These are phyloP conservation scores for Colletotrichum liriopes DNA, from an alignment of 2,329 filamentous ascomycete genomes.

Conservation along the genomic window DNA sequence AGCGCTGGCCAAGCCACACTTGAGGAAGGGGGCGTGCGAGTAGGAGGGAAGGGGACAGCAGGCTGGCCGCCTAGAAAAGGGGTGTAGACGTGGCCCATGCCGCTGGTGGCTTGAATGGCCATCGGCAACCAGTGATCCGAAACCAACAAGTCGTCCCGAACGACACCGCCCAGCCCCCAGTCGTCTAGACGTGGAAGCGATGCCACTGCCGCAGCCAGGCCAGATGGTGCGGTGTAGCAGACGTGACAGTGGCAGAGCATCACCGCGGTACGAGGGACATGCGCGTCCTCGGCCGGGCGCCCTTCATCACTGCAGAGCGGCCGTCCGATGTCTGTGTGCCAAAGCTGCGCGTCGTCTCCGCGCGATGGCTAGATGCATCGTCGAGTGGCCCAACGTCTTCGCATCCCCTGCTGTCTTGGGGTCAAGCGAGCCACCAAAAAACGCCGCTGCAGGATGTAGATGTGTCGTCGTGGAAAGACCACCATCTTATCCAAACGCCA, in stretches of 20 bases:
- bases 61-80: not conserved
- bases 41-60: not conserved
- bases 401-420: not conserved
- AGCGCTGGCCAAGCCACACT: slow-evolving; percentile 35
- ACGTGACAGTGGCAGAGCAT: not conserved
- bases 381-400: not conserved
- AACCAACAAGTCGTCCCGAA: slow-evolving; percentile 26
- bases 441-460: no score
- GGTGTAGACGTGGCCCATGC: not conserved
- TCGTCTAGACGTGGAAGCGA: slow-evolving; percentile 18
- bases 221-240: not conserved
- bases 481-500: not conserved
- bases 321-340: slow-evolving; percentile 18
- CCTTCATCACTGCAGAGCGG: slow-evolving; percentile 1
- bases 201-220: slow-evolving; percentile 1
- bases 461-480: not conserved
- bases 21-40: not conserved
- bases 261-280: not conserved
- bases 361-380: not conserved
- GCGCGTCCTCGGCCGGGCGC: slow-evolving; percentile 1
- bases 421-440: no score
- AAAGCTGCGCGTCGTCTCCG: no score
- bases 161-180: slow-evolving; percentile 4
- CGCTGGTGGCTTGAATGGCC: slow-evolving; percentile 25
- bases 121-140: slow-evolving; percentile 32